These are phyloP conservation scores for Senna tora DNA, from an alignment of 306 rosid species.

Conservation along the genomic window DNA sequence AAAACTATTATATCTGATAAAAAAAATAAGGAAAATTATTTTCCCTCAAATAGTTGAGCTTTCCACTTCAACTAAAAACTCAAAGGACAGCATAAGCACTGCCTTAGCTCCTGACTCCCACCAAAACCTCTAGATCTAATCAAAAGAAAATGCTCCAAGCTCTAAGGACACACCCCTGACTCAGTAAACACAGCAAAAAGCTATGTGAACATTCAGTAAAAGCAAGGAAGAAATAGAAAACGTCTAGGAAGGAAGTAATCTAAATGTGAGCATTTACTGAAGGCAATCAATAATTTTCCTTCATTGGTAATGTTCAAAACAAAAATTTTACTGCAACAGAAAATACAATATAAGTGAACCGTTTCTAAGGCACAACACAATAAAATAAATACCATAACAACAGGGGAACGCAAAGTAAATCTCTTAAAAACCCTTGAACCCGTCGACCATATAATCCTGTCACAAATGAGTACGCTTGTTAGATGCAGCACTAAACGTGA, in stretches of 20 bases:
- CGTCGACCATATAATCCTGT: conserved; percentile 89
- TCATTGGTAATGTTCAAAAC: conserved; percentile 14
- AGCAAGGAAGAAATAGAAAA: not conserved
- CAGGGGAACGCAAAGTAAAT: conserved; percentile 69
- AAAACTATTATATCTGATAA: no score
- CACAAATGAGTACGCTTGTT: conserved; percentile 14
- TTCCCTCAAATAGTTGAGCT: conserved; percentile 8
- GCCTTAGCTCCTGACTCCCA: conserved; percentile 10
- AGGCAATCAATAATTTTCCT: conserved; percentile 8
- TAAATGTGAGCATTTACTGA: not conserved
- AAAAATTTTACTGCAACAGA: not conserved
- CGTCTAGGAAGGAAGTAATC: not conserved
- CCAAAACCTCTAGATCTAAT: conserved; percentile 13
- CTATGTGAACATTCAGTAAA: not conserved
- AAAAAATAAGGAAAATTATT: not conserved
- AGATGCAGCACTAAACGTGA: conserved; percentile 2
- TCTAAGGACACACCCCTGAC: not conserved
- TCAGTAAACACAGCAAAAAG: conserved; percentile 4
- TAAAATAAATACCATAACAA: conserved; percentile 56
- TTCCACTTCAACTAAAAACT: conserved; percentile 16
- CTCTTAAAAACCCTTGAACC: conserved; percentile 90
- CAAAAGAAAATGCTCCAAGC: not conserved
- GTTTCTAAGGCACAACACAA: conserved; percentile 25
- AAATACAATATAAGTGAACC: not conserved
- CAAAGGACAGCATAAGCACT: conserved; percentile 9